A percentile compares a stretch with the other conserved stretches of the same genome.
These are phyloP conservation scores for Cryptococcus wingfieldii DNA, from an alignment of 1,284 basidiomycete genomes.

Conservation along the genomic window DNA sequence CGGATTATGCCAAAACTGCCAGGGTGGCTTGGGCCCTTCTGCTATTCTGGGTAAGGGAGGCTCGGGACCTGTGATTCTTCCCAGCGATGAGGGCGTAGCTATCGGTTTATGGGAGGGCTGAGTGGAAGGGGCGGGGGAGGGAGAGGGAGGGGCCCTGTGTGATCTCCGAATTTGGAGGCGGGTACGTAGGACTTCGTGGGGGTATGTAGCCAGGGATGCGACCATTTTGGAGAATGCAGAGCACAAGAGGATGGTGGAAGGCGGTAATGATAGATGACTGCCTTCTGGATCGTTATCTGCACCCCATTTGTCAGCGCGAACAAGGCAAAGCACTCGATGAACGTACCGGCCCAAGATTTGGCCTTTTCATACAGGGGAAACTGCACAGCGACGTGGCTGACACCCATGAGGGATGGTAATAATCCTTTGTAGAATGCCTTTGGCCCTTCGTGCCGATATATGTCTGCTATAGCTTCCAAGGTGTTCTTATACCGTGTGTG, in stretches of 20 bases:
- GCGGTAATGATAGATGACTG: conserved; percentile 57
- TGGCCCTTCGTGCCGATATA: conserved; percentile 78
- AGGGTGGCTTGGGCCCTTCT: conserved; percentile 5
- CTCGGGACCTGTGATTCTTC: conserved; percentile 1
- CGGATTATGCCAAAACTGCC: conserved; percentile 14
- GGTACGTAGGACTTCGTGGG: conserved; percentile 91
- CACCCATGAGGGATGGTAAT: conserved; percentile 80
- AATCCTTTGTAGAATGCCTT: conserved; percentile 88
- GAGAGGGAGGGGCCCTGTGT: background rate
- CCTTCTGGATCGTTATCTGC: conserved; percentile 37
- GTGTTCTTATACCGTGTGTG: conserved; percentile 80
- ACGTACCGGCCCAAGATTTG: conserved; percentile 75
- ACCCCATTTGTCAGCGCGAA: background rate
- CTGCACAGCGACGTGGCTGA: conserved; percentile 87
- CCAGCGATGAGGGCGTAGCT: conserved; percentile 23
- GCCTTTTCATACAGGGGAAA: conserved; percentile 93
- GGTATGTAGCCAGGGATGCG: conserved; percentile 88
- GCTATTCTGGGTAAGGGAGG: background rate
- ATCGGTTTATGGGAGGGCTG: conserved; percentile 11
- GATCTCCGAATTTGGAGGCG: conserved; percentile 71
- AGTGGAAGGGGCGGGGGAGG: conserved; percentile 2
- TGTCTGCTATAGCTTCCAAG: conserved; percentile 75
- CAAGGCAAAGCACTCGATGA: background rate
- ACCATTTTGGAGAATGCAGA: conserved; percentile 89
- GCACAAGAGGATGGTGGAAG: conserved; percentile 71